Evolutionary conservation across 2,329 filamentous ascomycete species (phyloP).

Genomic region (Fusarium sp.): DNA sequence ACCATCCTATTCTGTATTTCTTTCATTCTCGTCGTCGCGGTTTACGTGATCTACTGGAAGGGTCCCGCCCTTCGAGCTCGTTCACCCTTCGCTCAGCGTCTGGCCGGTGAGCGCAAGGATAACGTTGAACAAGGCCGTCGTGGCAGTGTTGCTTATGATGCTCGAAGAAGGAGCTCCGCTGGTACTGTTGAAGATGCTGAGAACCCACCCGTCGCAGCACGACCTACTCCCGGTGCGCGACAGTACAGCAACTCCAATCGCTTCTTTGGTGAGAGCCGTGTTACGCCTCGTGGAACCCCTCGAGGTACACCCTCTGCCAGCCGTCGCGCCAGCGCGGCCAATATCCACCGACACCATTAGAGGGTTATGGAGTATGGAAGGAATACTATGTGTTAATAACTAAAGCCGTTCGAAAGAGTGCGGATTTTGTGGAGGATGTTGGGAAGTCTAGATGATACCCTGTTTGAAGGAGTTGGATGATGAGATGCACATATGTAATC

Average conservation of each 20-base stretch:
- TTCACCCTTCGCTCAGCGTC: conserved; percentile 73
- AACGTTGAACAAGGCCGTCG: conserved; percentile 46
- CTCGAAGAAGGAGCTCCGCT: conserved; percentile 41
- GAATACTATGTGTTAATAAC: too few relatives aligned
- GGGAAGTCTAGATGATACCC: conserved; percentile 10
- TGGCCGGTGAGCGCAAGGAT: conserved; percentile 59
- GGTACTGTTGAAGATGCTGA: conserved; percentile 16
- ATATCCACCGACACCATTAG: conserved; percentile 3
- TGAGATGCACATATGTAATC: background rate
- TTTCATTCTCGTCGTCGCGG: conserved; percentile 68
- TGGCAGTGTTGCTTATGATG: conserved; percentile 43
- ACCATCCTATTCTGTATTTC: conserved; percentile 74
- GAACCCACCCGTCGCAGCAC: conserved; percentile 24
- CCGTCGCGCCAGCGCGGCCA: conserved; percentile 30
- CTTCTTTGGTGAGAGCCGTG: conserved; percentile 56
- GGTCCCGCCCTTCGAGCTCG: conserved; percentile 68
- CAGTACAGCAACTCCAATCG: conserved; percentile 54
- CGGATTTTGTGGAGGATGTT: too few relatives aligned
- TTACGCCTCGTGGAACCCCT: conserved; percentile 53
- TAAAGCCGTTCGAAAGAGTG: too few relatives aligned
- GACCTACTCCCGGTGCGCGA: conserved; percentile 38
- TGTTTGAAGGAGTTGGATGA: background rate
- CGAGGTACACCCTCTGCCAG: conserved; percentile 53
- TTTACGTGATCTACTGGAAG: conserved; percentile 75
- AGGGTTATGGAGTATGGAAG: too few relatives aligned